Percentiles rank a stretch among this genome's conserved stretches.
Evolutionary conservation across 352 stramenopile species (phyloP).

Genomic region (Phytophthora chlamydospora): DNA sequence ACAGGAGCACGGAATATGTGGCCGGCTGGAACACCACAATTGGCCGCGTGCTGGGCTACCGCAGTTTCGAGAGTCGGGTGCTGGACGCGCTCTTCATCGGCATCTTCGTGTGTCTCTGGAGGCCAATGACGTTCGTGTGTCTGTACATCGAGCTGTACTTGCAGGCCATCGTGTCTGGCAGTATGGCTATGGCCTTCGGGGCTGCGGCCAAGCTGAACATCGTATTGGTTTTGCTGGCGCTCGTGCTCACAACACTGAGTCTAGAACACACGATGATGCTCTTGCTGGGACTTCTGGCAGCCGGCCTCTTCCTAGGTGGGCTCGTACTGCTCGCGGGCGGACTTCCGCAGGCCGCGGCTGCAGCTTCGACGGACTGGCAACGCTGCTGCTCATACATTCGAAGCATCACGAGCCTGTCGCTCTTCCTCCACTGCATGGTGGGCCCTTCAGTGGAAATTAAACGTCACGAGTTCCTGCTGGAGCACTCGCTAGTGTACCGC

Average conservation of each 20-base stretch:
- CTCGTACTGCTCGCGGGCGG: constrained; percentile 70
- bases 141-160: constrained; percentile 85
- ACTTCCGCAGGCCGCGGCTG: constrained; percentile 51
- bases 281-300: constrained; percentile 47
- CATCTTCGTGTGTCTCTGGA: constrained; percentile 79
- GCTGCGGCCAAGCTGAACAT: constrained; percentile 71
- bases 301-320: constrained; percentile 58
- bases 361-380: constrained; percentile 68
- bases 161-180: constrained; percentile 67
- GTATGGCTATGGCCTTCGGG: constrained; percentile 72
- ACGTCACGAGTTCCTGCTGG: constrained; percentile 73
- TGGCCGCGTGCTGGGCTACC: constrained; percentile 80
- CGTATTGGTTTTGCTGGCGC: constrained; percentile 50
- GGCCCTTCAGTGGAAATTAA: constrained; percentile 73
- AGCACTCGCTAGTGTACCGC: constrained; percentile 84
- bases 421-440: constrained; percentile 78
- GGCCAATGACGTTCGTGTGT: constrained; percentile 77
- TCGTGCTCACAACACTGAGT: constrained; percentile 52
- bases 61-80: constrained; percentile 65
- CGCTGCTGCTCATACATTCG: constrained; percentile 77
- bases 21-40: constrained; percentile 75
- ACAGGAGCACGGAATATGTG: constrained; percentile 55
- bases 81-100: constrained; percentile 78
- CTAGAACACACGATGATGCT: constrained; percentile 72
- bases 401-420: constrained; percentile 81